phyloP scores from a whole-genome alignment of 2,329 filamentous ascomycete genomes.

The Penicillium expansum region DNA sequence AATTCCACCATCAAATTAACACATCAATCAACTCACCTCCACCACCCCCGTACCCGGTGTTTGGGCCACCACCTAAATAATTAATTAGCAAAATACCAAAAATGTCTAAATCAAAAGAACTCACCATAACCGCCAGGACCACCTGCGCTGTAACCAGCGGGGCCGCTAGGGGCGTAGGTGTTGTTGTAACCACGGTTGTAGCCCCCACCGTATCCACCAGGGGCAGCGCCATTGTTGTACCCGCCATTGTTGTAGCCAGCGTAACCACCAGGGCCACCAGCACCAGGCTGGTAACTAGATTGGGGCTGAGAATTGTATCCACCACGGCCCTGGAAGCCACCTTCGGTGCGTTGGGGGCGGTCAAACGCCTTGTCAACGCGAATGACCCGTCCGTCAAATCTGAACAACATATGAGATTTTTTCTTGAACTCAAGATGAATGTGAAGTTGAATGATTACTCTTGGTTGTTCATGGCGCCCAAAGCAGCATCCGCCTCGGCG shows the following conservation, averaged over 20 bases:
- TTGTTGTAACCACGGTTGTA: slow-evolving; percentile 29
- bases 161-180: slow-evolving; percentile 8
- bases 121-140: slow-evolving; percentile 35
- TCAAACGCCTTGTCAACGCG: slow-evolving; percentile 95
- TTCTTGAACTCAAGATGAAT: slow-evolving; percentile 14
- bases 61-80: slow-evolving; percentile 23
- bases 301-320: slow-evolving; percentile 45
- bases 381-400: slow-evolving; percentile 91
- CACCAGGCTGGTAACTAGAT: slow-evolving; percentile 38
- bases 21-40: slow-evolving; percentile 20
- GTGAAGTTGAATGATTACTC: slow-evolving; percentile 62
- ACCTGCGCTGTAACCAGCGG: slow-evolving; percentile 25
- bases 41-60: slow-evolving; percentile 30
- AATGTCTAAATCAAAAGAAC: not conserved
- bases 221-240: slow-evolving; percentile 13
- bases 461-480: slow-evolving; percentile 46
- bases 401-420: slow-evolving; percentile 38
- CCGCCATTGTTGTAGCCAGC: slow-evolving; percentile 19
- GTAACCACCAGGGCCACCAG: slow-evolving; percentile 40
- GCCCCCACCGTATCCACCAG: slow-evolving; percentile 31
- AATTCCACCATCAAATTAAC: not conserved
- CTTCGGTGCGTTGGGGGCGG: slow-evolving; percentile 60
- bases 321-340: slow-evolving; percentile 46
- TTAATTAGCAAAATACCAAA: not conserved
- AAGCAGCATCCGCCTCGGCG: slow-evolving; percentile 43